Evolutionary conservation across 805 yeast genomes (phyloP), one percentile per base, ranked within the genome.

Genomic region (Priceomyces fermenticarens): DNA sequence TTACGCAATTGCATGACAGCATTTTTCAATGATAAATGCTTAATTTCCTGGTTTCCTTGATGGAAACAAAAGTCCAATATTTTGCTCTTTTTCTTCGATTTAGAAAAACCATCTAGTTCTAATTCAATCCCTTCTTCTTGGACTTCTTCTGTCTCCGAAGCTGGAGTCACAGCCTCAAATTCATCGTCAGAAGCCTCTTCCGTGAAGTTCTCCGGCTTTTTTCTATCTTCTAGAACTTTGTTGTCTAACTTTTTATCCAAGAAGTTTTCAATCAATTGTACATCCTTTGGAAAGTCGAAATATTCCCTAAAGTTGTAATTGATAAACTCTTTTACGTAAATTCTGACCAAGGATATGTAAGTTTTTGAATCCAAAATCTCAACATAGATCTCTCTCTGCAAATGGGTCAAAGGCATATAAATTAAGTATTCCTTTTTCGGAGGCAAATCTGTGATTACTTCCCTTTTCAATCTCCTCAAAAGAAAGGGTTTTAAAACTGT

Each of bases 391-490:
- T 70, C 66, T 25, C 72, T 73, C 62, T 91, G 99, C 30, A 70
- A 53, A 0, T 68, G 59, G 0, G 91, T 76, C 42, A 91, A 60
- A 3, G 83, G 78, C 4, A 88, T 78, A 59, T 86, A 88, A 2
- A 91, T 70, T 32, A 88, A 76, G 54, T 88, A 91, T 61, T 91
- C 99, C 46, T 93, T 80, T 61, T 93, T 93, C 1, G 91, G 85
- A 0, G 97, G 98, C 41, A 93, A 67, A 31, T 74, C 73, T 23
- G 70, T 72, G 3, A 85, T 68, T 0, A 87, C 96, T 41, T 80
- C 83, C 40, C 72, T 76, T 57, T 91, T 91, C 58, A 91, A 65
- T 43, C 99, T 72, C 53, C 99, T 73, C 34, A 91, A 69, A 16
- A 91, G 61, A 52, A 93, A 91, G 0, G 99, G 99, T 52, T 88